phyloP scores from a whole-genome alignment of 768 basidiomycete species.

The Daedaleopsis nitida region DNA sequence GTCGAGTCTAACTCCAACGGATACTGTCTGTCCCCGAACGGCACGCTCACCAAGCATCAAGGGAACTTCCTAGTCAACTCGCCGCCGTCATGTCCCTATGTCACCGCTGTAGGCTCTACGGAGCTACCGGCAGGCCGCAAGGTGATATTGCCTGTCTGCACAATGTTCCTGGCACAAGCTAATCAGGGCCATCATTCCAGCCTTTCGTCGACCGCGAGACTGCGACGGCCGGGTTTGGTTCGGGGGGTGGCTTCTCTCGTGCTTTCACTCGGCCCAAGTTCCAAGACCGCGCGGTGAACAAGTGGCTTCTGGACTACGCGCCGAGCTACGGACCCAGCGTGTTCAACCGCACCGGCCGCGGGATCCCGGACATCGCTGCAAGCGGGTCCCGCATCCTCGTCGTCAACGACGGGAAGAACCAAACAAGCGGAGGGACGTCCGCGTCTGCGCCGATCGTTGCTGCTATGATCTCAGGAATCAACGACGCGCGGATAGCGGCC shows the following conservation, averaged over 20 bases:
- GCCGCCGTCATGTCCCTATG: conserved; percentile 42
- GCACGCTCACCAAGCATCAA: conserved; percentile 18
- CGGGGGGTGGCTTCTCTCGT: conserved; percentile 45
- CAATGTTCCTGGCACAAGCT: too few species aligned
- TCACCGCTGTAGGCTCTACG: conserved; percentile 41
- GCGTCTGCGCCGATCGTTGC: conserved; percentile 38
- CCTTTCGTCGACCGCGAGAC: conserved; percentile 36
- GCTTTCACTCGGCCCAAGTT: conserved; percentile 39
- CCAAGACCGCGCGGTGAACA: conserved; percentile 33
- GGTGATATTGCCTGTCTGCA: too few species aligned
- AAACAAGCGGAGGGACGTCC: conserved; percentile 38
- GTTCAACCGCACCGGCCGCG: conserved; percentile 40
- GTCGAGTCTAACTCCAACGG: conserved; percentile 38
- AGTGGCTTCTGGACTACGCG: conserved; percentile 33
- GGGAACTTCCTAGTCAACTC: conserved; percentile 20
- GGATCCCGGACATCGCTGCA: conserved; percentile 35
- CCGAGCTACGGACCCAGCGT: conserved; percentile 35
- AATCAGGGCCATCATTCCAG: too few species aligned
- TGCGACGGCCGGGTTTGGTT: conserved; percentile 40
- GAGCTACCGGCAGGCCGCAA: too few species aligned
- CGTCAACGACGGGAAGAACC: conserved; percentile 32
- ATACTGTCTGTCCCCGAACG: conserved; percentile 35
- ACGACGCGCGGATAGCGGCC: conserved; percentile 38
- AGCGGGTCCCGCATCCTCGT: conserved; percentile 28
- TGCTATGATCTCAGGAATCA: conserved; percentile 37